A percentile compares a stretch with the other conserved stretches of the same genome.
Conservation (phyloP, 2,329 filamentous ascomycete genomes). For the Fusarium xyrophilum region DNA sequence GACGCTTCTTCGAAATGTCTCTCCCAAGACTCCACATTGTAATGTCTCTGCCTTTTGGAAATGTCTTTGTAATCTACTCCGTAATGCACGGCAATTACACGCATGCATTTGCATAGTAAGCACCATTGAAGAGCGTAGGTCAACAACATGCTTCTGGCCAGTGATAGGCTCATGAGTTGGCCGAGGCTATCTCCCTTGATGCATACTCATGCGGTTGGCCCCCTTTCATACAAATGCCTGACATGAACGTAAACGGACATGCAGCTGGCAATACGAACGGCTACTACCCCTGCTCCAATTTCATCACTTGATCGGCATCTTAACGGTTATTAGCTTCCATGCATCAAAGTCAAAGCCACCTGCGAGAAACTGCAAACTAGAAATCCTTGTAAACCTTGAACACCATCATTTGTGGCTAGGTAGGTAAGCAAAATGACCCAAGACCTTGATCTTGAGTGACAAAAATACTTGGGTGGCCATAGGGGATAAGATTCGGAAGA, state of each 20-base stretch:
- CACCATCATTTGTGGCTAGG: not conserved
- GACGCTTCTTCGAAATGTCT: not conserved
- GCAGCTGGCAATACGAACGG: slow-evolving; percentile 17
- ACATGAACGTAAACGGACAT: slow-evolving; percentile 9
- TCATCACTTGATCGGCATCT: slow-evolving; percentile 17
- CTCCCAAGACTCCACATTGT: not conserved
- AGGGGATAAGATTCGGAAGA: not conserved
- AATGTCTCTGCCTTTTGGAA: slow-evolving; percentile 1
- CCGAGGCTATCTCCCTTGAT: slow-evolving; percentile 6
- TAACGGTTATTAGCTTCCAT: slow-evolving; percentile 2
- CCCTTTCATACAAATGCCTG: slow-evolving; percentile 10
- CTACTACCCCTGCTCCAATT: slow-evolving; percentile 15
- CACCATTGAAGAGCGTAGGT: slow-evolving; percentile 1
- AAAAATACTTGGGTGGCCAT: not conserved
- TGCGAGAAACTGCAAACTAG: slow-evolving; percentile 9
- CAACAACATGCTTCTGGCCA: not conserved
- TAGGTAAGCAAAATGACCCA: not conserved
- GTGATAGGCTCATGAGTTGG: slow-evolving; percentile 8
- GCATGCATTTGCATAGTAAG: not conserved
- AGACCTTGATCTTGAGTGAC: not conserved
- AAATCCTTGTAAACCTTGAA: slow-evolving; percentile 13
- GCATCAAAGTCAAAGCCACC: slow-evolving; percentile 6
- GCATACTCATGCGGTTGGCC: not conserved
- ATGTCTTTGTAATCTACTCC: slow-evolving; percentile 1
- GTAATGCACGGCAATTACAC: slow-evolving; percentile 17